Evolutionary conservation across 208 protist genomes (phyloP).

Genomic region (Trypanosoma caninum): DNA sequence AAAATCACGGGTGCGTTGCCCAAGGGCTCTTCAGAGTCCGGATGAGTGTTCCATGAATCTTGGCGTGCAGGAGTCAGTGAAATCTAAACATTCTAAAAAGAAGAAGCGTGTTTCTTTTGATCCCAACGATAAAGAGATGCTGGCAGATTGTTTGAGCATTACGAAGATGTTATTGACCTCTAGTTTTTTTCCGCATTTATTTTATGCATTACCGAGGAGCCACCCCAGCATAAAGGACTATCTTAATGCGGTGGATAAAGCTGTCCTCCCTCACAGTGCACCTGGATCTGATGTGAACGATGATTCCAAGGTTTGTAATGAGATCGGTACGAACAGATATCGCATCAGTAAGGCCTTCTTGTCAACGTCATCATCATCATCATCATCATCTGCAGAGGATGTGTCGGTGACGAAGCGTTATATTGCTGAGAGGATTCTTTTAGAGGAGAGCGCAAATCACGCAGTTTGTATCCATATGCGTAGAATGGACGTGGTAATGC

Average conservation of each 20-base stretch:
- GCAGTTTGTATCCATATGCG: conserved; percentile 73
- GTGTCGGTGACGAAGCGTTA: conserved; percentile 13
- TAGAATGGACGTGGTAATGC: conserved; percentile 77
- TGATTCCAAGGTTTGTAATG: not conserved
- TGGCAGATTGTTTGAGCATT: conserved; percentile 69
- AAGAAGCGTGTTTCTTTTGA: not conserved
- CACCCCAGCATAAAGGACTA: conserved; percentile 42
- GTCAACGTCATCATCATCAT: too few species aligned
- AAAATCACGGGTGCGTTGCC: not conserved
- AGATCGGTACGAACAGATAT: not conserved
- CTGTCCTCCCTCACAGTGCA: conserved; percentile 11
- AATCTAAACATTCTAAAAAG: not conserved
- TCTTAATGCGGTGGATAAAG: conserved; percentile 55
- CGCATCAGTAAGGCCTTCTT: not conserved
- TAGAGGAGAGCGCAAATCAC: conserved; percentile 66
- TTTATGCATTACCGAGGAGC: conserved; percentile 45
- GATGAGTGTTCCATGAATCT: too few species aligned
- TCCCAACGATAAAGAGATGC: conserved; percentile 40
- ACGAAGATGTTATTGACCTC: conserved; percentile 84
- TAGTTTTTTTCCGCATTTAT: conserved; percentile 67
- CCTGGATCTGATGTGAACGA: not conserved
- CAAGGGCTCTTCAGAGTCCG: too few species aligned
- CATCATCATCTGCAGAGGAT: too few species aligned
- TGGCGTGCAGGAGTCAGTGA: not conserved
- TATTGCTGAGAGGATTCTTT: conserved; percentile 52